These are phyloP conservation scores for Xylaria curta DNA, from an alignment of 495 filamentous ascomycete species.

Conservation along the genomic window DNA sequence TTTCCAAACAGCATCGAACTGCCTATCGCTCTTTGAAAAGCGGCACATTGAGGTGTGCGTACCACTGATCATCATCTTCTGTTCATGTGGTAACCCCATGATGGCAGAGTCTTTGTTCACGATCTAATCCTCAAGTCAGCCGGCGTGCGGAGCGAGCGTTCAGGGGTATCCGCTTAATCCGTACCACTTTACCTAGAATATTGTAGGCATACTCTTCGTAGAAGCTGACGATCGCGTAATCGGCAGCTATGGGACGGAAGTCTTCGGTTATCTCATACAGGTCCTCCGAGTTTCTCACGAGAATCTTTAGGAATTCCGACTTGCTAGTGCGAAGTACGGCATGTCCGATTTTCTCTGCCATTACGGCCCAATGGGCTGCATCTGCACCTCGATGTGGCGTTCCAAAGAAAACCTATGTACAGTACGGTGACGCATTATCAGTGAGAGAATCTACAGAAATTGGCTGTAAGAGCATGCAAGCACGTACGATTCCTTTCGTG, in stretches of 20 bases:
- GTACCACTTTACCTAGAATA: background rate
- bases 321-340: background rate
- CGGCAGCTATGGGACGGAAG: background rate
- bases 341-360: background rate
- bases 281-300: background rate
- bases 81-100: conserved; percentile 28
- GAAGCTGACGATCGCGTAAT: background rate
- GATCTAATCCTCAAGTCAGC: background rate
- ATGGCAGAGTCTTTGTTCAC: conserved; percentile 28
- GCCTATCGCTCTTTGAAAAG: background rate
- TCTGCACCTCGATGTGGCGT: background rate
- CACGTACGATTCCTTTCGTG: background rate
- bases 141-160: background rate
- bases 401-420: background rate
- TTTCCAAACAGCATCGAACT: background rate
- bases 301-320: background rate
- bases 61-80: conserved; percentile 23
- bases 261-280: background rate
- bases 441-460: background rate
- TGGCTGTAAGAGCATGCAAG: background rate
- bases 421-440: background rate
- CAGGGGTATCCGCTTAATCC: background rate
- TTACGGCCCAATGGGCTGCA: background rate
- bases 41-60: conserved; percentile 26
- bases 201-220: background rate